phyloP scores from a whole-genome alignment of 1,139 yeast genomes.

The Lodderomyces metapsilosis region DNA sequence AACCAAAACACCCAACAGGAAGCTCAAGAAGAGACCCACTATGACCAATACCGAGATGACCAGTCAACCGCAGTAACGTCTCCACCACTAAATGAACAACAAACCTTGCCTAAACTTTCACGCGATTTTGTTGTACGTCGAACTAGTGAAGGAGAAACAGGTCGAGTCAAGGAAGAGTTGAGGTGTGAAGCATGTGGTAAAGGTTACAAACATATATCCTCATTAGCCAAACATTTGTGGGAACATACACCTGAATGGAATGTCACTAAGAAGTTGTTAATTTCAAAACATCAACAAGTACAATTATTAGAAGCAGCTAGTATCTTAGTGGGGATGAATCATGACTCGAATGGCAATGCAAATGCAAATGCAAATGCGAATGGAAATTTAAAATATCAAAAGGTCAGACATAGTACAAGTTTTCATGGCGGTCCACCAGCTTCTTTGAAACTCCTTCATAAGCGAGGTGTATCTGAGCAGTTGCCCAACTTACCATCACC shows the following conservation, averaged over 20 bases:
- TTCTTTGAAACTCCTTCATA: conserved; percentile 2
- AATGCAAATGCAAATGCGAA: too few relatives aligned
- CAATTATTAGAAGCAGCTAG: conserved; percentile 87
- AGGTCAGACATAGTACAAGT: not conserved
- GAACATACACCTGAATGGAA: conserved; percentile 91
- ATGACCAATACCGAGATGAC: not conserved
- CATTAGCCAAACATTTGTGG: conserved; percentile 75
- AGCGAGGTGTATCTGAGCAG: conserved; percentile 10
- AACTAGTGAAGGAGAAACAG: conserved; percentile 83
- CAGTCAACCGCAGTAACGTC: conserved; percentile 5
- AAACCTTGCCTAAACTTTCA: conserved; percentile 50
- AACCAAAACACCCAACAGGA: not conserved
- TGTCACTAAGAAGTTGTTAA: conserved; percentile 72
- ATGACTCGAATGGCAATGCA: conserved; percentile 17
- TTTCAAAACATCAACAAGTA: conserved; percentile 90
- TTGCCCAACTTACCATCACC: conserved; percentile 7
- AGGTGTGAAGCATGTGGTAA: conserved; percentile 90
- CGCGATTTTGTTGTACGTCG: conserved; percentile 79
- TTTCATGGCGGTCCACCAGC: conserved; percentile 1
- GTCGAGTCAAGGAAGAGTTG: conserved; percentile 76
- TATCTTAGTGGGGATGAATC: conserved; percentile 80
- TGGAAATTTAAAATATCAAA: not conserved
- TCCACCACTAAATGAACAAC: conserved; percentile 10
- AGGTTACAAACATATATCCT: conserved; percentile 82
- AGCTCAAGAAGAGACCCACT: not conserved